Percentiles rank a stretch among this genome's conserved stretches.
phyloP scores from a whole-genome alignment of 164 flowering plant species.

The Taxillus chinensis region DNA sequence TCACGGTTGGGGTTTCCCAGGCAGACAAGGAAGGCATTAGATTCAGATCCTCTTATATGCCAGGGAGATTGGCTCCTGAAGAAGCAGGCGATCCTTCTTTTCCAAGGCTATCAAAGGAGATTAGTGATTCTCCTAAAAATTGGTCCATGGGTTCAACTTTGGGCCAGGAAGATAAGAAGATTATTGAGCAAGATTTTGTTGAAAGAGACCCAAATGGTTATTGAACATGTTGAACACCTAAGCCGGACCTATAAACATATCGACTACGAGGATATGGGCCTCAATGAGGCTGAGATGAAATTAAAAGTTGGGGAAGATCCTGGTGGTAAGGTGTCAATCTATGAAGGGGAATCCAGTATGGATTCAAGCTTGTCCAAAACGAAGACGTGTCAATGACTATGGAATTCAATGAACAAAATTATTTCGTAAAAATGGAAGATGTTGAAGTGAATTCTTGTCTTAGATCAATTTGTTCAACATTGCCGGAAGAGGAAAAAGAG shows the following conservation, averaged over 20 bases:
- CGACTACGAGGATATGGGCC: slow-evolving; percentile 23
- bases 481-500: no score
- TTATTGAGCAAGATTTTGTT: slow-evolving; percentile 28
- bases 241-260: slow-evolving; percentile 39
- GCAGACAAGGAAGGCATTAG: slow-evolving; percentile 32
- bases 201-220: slow-evolving; percentile 14
- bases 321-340: slow-evolving; percentile 19
- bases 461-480: no score
- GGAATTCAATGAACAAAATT: slow-evolving; percentile 11
- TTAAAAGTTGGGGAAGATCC: no score
- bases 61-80: slow-evolving; percentile 39
- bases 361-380: background rate
- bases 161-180: slow-evolving; percentile 41
- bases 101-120: slow-evolving; percentile 57
- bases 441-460: no score
- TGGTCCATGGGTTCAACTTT: slow-evolving; percentile 44
- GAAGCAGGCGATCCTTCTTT: slow-evolving; percentile 34
- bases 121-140: slow-evolving; percentile 65
- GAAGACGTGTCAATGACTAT: slow-evolving; percentile 6
- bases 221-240: slow-evolving; percentile 31
- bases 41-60: slow-evolving; percentile 51
- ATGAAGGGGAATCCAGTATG: no score
- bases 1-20: slow-evolving; percentile 34
- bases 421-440: no score
- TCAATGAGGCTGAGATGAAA: no score